Evolutionary conservation across 306 rosid species (phyloP), one percentile per base, ranked within the genome.

Genomic region (Pterocarpus santalinus): DNA sequence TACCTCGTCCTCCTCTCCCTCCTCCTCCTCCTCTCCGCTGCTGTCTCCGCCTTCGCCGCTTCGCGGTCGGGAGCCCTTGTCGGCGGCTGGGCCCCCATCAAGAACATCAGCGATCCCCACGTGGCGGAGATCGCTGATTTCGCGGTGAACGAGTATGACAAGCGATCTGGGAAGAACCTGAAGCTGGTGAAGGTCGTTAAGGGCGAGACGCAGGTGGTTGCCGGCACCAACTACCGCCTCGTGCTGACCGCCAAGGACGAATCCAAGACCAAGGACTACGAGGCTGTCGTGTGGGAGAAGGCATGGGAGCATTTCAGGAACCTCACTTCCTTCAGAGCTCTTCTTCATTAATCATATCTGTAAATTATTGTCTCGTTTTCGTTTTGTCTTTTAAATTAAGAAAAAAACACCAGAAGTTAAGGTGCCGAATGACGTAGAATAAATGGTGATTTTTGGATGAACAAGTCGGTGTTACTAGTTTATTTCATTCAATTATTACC

Each of bases 61-160:
- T 75, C 15, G 33, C 15, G 22, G 3, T 3, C 53, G 2, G 57
- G 6, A 0, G 8, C 4, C 1, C 0, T 55, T 0, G 0, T 0
- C 8, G 90, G 90, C 7, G 87, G 85, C 0, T 92, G 89, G 87
- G 7, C 6, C 10, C 87, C 92, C 5, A 88, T 92, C 16, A 5
- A 77, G 81, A 7, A 92, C 75, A 0, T 77, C 1, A 79, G 9
- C 0, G 94, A 85, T 6, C 84, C 76, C 4, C 82, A 86, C 56
- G 94, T 89, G 75, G 28, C 1, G 3, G 89, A 86, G 85, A 89
- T 91, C 33, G 97, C 87, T 0, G 9, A 85, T 8, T 92, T 65
- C 28, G 94, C 94, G 0, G 84, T 92, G 2, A 36, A 49, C 1
- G 91, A 92, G 64, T 77, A 92, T 76, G 72, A 81, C 22, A 88